Base-by-base conservation (phyloP, 441 rosid species). In the Erodium trifolium region DNA sequence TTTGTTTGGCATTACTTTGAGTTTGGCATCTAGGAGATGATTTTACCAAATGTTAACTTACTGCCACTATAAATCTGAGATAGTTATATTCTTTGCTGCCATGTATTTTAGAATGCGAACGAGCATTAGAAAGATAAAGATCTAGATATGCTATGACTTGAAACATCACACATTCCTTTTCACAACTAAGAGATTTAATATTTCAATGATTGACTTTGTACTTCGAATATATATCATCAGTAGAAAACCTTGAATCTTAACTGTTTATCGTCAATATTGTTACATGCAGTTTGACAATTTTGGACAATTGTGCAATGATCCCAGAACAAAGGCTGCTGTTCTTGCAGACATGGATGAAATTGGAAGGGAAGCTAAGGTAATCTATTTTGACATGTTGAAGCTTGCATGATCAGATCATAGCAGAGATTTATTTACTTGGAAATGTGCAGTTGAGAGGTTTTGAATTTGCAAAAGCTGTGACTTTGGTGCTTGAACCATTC, bases 301-400 rank as follows among this genome's bases (percentile, higher is more conserved):
- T 76, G 83, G 71, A 75, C 88, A 87, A 69, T 76, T 92, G 71
- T 90, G 97, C 80, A 80, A 78, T 70, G 84, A 94, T 79, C 91
- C 94, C 63, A 85, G 81, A 75, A 85, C 81, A n/a, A 87, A 68
- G 78, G 88, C 92, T 47, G 94, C 96, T 63, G 96, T 94, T 11
- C 82, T 83, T 29, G 83, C 92, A 11, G 96, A 87, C 64, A 84
- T 92, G 98, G 97, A 92, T 82, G 82, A 81, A 39, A 70, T 87
- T 62, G 99, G 95, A 78, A 84, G 82, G 77, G 96, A 92, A 83
- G 91, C 96, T 75, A 85, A 92, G 97, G 99, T 75, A 83, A 80
- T 68, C 39, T 71, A 31, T 67, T 53, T 53, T 14, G 60, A 53
- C 71, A 4, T 53, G 18, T 65, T 67, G 39, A 18, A n/a, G 65